Evolutionary conservation across 495 filamentous ascomycete species (phyloP).

Genomic region (Penicillium riverlandense): DNA sequence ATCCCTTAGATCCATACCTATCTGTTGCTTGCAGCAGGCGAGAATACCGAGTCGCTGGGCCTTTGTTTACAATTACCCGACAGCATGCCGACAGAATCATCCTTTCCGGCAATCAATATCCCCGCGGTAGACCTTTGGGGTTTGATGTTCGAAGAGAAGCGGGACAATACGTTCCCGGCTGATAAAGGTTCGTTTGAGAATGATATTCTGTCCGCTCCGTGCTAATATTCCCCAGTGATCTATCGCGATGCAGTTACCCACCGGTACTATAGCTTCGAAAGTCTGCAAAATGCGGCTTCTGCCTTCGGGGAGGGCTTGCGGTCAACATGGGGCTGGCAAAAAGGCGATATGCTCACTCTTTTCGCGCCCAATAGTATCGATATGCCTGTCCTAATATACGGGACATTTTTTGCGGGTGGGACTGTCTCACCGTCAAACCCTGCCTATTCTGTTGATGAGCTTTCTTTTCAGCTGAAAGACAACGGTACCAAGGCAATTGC

Average conservation of each 20-base stretch:
- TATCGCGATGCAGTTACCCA: slow-evolving; percentile 59
- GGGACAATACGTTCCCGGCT: background rate
- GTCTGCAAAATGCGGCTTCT: slow-evolving; percentile 49
- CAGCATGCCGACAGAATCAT: too few species aligned
- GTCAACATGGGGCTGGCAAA: slow-evolving; percentile 39
- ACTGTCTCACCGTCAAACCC: slow-evolving; percentile 75
- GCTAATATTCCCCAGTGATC: slow-evolving; percentile 44
- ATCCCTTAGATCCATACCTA: too few species aligned
- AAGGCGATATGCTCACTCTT: slow-evolving; percentile 61
- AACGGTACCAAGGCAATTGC: slow-evolving; percentile 62
- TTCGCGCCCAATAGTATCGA: slow-evolving; percentile 65
- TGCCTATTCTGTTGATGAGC: slow-evolving; percentile 66
- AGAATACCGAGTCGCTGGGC: too few species aligned
- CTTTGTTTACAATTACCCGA: too few species aligned
- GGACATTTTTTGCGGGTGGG: slow-evolving; percentile 71
- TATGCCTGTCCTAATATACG: slow-evolving; percentile 58
- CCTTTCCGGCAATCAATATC: slow-evolving; percentile 50
- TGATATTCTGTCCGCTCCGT: background rate
- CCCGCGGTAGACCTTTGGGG: slow-evolving; percentile 62
- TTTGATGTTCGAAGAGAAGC: slow-evolving; percentile 33
- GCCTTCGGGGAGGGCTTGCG: slow-evolving; percentile 69
- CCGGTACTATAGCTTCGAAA: slow-evolving; percentile 59
- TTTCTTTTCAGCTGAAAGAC: slow-evolving; percentile 72
- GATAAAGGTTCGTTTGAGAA: background rate
- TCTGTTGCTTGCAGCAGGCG: too few species aligned